Evolutionary conservation across 75 land plant genomes (phyloP).

Genomic region (Cryptomeria japonica): DNA sequence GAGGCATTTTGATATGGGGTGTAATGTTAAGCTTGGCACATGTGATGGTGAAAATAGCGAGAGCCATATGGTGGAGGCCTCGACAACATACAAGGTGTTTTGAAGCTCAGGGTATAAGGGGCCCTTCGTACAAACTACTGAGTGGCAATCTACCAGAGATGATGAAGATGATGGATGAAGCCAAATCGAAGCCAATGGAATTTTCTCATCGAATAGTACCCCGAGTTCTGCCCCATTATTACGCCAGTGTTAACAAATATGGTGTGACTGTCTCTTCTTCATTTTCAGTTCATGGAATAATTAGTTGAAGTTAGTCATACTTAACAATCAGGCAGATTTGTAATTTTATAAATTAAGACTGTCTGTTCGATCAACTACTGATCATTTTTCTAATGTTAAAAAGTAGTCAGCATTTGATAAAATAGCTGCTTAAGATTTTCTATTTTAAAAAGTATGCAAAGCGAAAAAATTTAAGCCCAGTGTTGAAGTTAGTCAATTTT

Average conservation of each 20-base stretch:
- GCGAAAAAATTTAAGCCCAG: not conserved
- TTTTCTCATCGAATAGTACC: constrained; percentile 15
- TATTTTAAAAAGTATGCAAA: too few relatives aligned
- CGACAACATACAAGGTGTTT: not conserved
- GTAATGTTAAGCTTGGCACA: not conserved
- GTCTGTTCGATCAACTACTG: too few relatives aligned
- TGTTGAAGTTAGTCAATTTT: not conserved
- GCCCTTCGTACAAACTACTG: constrained; percentile 13
- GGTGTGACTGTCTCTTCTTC: not conserved
- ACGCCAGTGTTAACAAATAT: not conserved
- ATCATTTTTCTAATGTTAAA: too few relatives aligned
- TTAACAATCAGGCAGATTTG: too few relatives aligned
- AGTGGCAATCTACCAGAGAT: constrained; percentile 4
- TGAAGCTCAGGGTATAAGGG: not conserved
- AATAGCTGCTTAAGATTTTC: too few relatives aligned
- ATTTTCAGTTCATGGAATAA: too few relatives aligned
- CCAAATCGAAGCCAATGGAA: not conserved
- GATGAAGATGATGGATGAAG: not conserved
- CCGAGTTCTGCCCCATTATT: constrained; percentile 13
- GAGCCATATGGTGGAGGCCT: constrained; percentile 7
- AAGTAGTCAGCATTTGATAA: too few relatives aligned
- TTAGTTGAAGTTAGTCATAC: too few relatives aligned
- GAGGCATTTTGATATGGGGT: too few relatives aligned
- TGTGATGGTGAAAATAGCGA: not conserved
- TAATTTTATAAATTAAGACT: too few relatives aligned